Percentiles rank a stretch among this genome's conserved stretches.
These are phyloP conservation scores for Candida piceae DNA, from an alignment of 805 yeast genomes.

Conservation along the genomic window DNA sequence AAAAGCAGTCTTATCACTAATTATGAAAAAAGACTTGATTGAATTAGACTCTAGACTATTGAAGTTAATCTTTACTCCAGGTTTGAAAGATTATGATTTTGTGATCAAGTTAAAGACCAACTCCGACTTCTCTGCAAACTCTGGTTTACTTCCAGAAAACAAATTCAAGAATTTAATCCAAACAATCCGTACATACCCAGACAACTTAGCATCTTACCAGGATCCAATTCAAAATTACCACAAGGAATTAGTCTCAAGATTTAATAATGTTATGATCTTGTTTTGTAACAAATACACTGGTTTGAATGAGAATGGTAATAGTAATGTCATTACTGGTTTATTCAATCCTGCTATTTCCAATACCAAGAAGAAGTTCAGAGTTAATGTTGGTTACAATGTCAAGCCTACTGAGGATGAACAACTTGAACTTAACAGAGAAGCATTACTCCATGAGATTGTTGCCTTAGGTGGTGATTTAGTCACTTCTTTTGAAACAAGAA, in stretches of 20 bases:
- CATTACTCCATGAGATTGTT: conserved; percentile 68
- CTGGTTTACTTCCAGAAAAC: conserved; percentile 52
- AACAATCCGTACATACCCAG: conserved; percentile 37
- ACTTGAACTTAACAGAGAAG: conserved; percentile 63
- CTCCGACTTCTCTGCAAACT: conserved; percentile 35
- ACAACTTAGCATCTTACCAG: conserved; percentile 27
- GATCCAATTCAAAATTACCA: conserved; percentile 62
- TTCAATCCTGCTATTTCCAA: conserved; percentile 60
- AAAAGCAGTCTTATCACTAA: conserved; percentile 59
- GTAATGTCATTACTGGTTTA: conserved; percentile 69
- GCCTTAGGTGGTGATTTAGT: conserved; percentile 65
- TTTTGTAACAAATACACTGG: conserved; percentile 56
- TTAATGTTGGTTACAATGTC: conserved; percentile 69
- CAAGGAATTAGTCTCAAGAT: conserved; percentile 56
- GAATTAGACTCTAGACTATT: conserved; percentile 33
- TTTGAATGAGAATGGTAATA: conserved; percentile 43
- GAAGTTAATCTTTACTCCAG: conserved; percentile 68
- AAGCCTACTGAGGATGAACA: conserved; percentile 50
- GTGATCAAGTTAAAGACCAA: conserved; percentile 51
- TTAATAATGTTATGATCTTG: conserved; percentile 63
- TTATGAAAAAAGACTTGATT: conserved; percentile 36
- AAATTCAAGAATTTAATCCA: conserved; percentile 57
- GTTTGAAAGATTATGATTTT: conserved; percentile 79
- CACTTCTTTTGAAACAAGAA: conserved; percentile 26
- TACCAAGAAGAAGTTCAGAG: conserved; percentile 66